Evolutionary conservation across 2,329 filamentous ascomycete species (phyloP).

Genomic region (Hymenoscyphus infarciens): DNA sequence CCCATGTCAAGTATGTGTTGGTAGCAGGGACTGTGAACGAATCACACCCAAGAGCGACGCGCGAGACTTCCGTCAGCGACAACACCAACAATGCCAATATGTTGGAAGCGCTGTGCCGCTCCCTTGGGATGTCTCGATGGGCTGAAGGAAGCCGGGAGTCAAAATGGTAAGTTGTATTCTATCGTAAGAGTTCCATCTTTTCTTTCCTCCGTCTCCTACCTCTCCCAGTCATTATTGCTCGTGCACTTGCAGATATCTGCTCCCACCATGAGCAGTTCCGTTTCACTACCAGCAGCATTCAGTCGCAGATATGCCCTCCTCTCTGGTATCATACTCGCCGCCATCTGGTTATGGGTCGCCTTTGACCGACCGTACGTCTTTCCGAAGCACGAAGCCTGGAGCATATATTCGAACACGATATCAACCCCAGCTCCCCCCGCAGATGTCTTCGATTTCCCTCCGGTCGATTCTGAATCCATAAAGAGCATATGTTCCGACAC

Average conservation of each 20-base stretch:
- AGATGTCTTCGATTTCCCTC: constrained; percentile 25
- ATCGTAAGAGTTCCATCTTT: too few relatives aligned
- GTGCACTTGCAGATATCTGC: neutral
- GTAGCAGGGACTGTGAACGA: too few relatives aligned
- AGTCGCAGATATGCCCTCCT: constrained; percentile 14
- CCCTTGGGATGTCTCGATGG: too few relatives aligned
- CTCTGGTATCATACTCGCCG: constrained; percentile 6
- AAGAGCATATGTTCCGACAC: constrained; percentile 23
- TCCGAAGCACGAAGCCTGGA: neutral
- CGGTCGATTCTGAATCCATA: constrained; percentile 24
- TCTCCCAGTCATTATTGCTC: neutral
- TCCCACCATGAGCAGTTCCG: neutral
- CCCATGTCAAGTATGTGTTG: too few relatives aligned
- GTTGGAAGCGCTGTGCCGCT: too few relatives aligned
- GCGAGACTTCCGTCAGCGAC: too few relatives aligned
- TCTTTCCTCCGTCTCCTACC: neutral
- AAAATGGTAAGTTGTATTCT: too few relatives aligned
- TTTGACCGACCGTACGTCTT: constrained; percentile 17
- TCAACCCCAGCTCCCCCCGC: neutral
- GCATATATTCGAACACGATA: neutral
- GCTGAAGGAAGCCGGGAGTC: too few relatives aligned
- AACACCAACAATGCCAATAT: too few relatives aligned
- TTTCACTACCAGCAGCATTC: neutral
- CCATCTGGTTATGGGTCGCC: constrained; percentile 14
- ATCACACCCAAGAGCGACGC: too few relatives aligned